Base-by-base conservation (phyloP, 257 asterid species). In the Vinca minor region DNA sequence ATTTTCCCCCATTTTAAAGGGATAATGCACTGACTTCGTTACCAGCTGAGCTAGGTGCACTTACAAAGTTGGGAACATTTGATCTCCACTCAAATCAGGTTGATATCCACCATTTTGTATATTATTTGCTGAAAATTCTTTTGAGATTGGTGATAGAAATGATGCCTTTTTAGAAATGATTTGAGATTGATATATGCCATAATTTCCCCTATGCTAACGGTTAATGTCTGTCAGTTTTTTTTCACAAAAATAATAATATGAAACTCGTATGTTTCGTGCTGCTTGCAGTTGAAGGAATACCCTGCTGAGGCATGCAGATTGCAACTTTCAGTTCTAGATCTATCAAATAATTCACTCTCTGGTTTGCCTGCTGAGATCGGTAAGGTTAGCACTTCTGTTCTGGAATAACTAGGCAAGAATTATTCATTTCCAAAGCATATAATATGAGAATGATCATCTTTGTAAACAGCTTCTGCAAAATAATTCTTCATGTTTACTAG, bases 21-120 rank as follows among this genome's bases (percentile, higher is more conserved):
- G 83, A 71, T 73, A 92, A 92, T 80, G 77, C 79, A 20, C 73
- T 92, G 66, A 65, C 90, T 76, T 67, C 84, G 65, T 81, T 92
- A 70, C 98, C 98, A 13, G 69, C 77, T 56, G 97, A 87, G 81
- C 83, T 92, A 74, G 96, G 95, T 59, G 73, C 82, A 60, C 73
- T 92, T 77, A 77, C 87, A 57, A 74, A 82, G 75, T 78, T 89
- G 72, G 96, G 97, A 72, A 87, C 95, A 73, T 85, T 92, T 77
- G 94, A 92, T 82, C 89, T 92, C 79, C 98, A 89, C 72, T 89
- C 97, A 71, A 92, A 92, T 77, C 92, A 85, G 97, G 98, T 92
- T 62, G 21, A 38, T 72, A 13, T 55, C 53, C n/a, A 41, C 70
- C 56, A 8, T 63, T 53, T 23, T 72, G 65, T 58, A 59, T 34